Evolutionary conservation across 2,329 filamentous ascomycete genomes (phyloP), one percentile per base, ranked within the genome.

Genomic region (Nemania sp.): DNA sequence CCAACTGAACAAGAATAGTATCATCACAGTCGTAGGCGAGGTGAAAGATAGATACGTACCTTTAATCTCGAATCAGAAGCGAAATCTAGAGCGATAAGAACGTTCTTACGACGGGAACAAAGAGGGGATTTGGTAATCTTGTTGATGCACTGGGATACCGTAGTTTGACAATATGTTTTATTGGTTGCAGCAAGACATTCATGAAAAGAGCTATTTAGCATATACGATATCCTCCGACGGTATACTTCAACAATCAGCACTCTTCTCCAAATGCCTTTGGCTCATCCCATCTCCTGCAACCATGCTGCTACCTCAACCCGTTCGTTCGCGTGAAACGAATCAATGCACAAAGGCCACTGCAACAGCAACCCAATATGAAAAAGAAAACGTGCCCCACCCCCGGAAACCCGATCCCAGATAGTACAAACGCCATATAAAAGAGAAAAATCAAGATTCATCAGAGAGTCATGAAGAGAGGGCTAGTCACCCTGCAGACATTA

Each of bases 171-270:
- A 52, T 52, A 43, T 51, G 49, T 15, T 64, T 62, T 70, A 67
- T 70, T 70, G 47, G 45, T 60, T 64, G 62, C 62, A 56, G 29
- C 59, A 66, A 63, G 59, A 58, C 45, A 67, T 61, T 69, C 32
- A 62, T 7, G 35, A 62, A 66, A 64, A 62, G 22, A 62, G 61
- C 63, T 66, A 71, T 69, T 71, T 43, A 63, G 66, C 68, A 68
- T 66, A 70, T 70, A 68, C 52, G 59, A 59, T 68, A 67, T 56
- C 61, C 64, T 45, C 64, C 56, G 13, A 60, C 45, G 54, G 29
- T 68, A 58, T 67, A 62, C 52, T 67, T 61, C 51, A 64, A 65
- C 41, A 53, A 54, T 26, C 24, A 52, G 27, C 45, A 64, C 35
- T 52, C 22, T n/a, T 53, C 59, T 64, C 53, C 47, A 66, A 58